Evolutionary conservation across 78 protist genomes (phyloP), one percentile per base, ranked within the genome.

Genomic region (Corallochytrium limacisporum): DNA sequence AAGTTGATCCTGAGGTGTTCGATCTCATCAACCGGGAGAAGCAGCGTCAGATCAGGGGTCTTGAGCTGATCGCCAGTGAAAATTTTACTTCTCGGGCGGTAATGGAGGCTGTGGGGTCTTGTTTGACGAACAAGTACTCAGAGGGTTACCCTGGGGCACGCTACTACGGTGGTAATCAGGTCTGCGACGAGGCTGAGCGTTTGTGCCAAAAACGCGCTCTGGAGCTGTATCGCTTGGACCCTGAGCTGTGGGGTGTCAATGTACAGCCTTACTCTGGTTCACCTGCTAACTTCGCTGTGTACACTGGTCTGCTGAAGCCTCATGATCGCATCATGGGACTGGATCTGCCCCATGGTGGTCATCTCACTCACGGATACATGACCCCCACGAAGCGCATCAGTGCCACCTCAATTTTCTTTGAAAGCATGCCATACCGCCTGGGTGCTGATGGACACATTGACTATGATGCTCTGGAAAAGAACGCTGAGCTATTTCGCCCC

Each of bases 311-410:
- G 7, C 69, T 93, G 20, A 20, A 79, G 55, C 99, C 98, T 32
- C 97, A 94, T 69, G 97, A 92, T 35, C 91, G 99, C 47, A 72
- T 94, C 65, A 96, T 96, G 98, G 96, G 96, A 24, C 83, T 92
- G 12, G 97, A 93, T 57, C 84, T 94, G 26, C 97, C 98, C 35
- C 69, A 69, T 15, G 98, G 98, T 20, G 59, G 59, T 26, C 59
- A 28, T 66, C 79, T 94, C 49, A 87, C 95, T 15, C 98, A 91
- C 60, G 97, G 97, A 26, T 94, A 79, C 89, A 72, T 73, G 77
- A 87, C 96, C 22, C 85, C 87, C 33, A 94, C 54, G 78, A 91
- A 89, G 80, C 59, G 74, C 65, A 65, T 94, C 37, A 56, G 83
- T 4, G 95, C 98, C 26, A 79, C 97, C 5, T 88, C 96, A n/a